phyloP scores from a whole-genome alignment of 148 eudicot species.

The Chenopodium formosanum region DNA sequence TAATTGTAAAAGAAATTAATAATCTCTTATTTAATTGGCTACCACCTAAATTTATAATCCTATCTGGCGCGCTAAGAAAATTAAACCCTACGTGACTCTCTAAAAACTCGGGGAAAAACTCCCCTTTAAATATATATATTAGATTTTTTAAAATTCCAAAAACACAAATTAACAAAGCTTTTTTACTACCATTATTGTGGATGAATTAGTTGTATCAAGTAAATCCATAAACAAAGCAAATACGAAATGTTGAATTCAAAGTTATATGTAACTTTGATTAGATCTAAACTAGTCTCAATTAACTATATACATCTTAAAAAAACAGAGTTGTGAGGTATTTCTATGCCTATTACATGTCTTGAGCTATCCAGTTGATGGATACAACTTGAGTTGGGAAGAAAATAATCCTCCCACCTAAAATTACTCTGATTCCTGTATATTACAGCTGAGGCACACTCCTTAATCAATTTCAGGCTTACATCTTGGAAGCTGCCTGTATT shows the following conservation, averaged over 20 bases:
- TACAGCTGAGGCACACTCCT: not conserved
- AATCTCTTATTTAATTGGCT: too few species aligned
- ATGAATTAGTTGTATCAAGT: not conserved
- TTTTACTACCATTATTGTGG: too few species aligned
- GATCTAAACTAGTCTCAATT: not conserved
- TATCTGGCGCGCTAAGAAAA: too few species aligned
- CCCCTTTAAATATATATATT: too few species aligned
- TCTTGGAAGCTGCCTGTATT: not conserved
- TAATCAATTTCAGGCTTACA: constrained; percentile 21
- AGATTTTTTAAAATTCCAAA: too few species aligned
- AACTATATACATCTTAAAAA: not conserved
- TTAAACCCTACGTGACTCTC: too few species aligned
- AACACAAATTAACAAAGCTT: too few species aligned
- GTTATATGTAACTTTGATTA: not conserved
- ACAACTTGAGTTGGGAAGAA: not conserved
- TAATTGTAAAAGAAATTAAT: too few species aligned
- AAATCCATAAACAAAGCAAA: not conserved
- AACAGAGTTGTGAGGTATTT: not conserved
- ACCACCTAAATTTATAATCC: too few species aligned
- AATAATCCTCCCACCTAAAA: not conserved
- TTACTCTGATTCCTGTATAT: not conserved
- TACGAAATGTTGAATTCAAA: not conserved
- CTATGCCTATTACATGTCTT: not conserved
- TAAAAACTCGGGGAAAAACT: too few species aligned
- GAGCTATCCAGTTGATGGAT: not conserved